These are phyloP conservation scores for Amyloporia xantha DNA, from an alignment of 768 basidiomycete genomes.

Conservation along the genomic window DNA sequence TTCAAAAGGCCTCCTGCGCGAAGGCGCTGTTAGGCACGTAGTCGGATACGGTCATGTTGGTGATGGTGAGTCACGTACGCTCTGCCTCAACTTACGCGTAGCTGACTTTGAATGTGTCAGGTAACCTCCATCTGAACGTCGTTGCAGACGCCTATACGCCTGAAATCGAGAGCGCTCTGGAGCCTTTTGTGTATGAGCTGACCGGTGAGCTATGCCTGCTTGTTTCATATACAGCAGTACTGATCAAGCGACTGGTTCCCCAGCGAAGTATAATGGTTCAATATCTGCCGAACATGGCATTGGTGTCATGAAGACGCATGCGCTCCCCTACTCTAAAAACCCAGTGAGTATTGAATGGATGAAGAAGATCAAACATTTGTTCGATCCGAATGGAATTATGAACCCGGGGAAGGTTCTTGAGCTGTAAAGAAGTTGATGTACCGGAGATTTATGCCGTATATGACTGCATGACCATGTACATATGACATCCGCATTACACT, in stretches of 20 bases:
- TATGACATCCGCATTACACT: too few relatives aligned
- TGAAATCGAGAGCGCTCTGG: constrained; percentile 81
- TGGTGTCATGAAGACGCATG: constrained; percentile 91
- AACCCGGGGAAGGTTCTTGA: constrained; percentile 81
- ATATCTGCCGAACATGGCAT: constrained; percentile 97
- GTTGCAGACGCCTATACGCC: constrained; percentile 75
- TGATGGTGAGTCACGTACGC: constrained; percentile 69
- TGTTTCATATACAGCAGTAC: too few relatives aligned
- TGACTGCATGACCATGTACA: too few relatives aligned
- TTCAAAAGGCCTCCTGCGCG: constrained; percentile 61
- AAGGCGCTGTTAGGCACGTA: constrained; percentile 74
- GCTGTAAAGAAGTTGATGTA: constrained; percentile 10
- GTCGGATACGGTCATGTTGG: constrained; percentile 96
- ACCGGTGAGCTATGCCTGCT: constrained; percentile 64
- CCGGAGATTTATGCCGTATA: too few relatives aligned
- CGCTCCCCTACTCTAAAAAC: constrained; percentile 82
- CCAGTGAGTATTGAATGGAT: constrained; percentile 78
- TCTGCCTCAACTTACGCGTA: background rate
- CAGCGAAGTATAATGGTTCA: constrained; percentile 78
- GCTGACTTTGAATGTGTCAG: constrained; percentile 30
- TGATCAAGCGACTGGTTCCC: background rate
- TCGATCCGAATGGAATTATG: constrained; percentile 90
- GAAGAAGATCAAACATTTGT: constrained; percentile 81
- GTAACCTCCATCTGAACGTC: constrained; percentile 91
- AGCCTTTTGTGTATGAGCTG: constrained; percentile 93